Conservation (phyloP, 495 filamentous ascomycete genomes). For the Amphirosellinia nigrospora region DNA sequence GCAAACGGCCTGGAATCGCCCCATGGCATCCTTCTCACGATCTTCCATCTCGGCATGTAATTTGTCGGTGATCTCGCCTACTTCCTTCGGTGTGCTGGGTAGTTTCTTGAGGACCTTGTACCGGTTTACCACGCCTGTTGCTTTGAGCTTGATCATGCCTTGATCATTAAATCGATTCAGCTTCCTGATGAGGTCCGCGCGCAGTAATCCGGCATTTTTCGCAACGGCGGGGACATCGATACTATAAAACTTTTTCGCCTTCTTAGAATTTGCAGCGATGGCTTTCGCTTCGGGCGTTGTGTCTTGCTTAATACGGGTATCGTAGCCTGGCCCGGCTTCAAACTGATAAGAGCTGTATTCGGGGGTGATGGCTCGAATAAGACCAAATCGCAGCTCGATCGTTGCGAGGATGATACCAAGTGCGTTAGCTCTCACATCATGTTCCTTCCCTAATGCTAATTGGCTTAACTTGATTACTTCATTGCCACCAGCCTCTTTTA, state of each 20-base stretch:
- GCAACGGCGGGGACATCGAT: conserved; percentile 54
- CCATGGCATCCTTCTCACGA: conserved; percentile 56
- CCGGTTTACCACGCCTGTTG: conserved; percentile 53
- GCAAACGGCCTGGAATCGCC: conserved; percentile 54
- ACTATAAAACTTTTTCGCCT: conserved; percentile 40
- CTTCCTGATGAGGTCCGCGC: conserved; percentile 54
- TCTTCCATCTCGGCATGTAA: conserved; percentile 55
- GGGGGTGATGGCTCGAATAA: conserved; percentile 61
- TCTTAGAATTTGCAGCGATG: conserved; percentile 41
- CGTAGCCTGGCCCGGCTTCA: conserved; percentile 39
- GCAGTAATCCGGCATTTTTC: conserved; percentile 28
- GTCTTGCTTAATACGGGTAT: conserved; percentile 31
- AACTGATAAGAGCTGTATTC: conserved; percentile 61
- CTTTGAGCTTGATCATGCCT: conserved; percentile 53
- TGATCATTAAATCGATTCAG: conserved; percentile 55
- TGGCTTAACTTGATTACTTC: conserved; percentile 54
- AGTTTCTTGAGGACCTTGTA: conserved; percentile 55
- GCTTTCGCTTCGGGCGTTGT: conserved; percentile 41
- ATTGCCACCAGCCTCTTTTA: conserved; percentile 36
- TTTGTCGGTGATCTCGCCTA: conserved; percentile 45
- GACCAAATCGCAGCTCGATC: conserved; percentile 59
- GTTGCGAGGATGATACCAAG: conserved; percentile 57
- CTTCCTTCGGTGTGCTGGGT: conserved; percentile 46
- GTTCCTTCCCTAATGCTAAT: conserved; percentile 46
- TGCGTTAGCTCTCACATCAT: conserved; percentile 50